Conservation (phyloP, 108 stramenopile genomes). For the Nitzschia sp. region DNA sequence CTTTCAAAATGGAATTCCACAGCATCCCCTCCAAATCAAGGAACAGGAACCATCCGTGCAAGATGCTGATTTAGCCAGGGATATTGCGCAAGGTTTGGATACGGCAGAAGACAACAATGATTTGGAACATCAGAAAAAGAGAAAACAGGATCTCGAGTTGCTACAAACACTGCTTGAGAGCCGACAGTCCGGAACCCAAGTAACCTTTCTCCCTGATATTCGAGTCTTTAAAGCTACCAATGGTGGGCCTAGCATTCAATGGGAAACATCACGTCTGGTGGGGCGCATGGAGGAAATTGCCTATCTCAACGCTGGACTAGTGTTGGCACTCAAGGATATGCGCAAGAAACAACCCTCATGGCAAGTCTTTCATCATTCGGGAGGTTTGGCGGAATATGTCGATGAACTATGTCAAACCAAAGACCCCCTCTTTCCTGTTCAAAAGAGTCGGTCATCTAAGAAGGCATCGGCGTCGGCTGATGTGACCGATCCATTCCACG, state of each 20-base stretch:
- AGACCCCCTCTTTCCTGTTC: slow-evolving; percentile 57
- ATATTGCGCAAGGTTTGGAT: slow-evolving; percentile 11
- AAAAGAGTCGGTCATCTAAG: slow-evolving; percentile 12
- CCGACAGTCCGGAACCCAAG: slow-evolving; percentile 67
- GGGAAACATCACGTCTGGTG: slow-evolving; percentile 71
- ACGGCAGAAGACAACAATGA: slow-evolving; percentile 33
- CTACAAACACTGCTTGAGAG: slow-evolving; percentile 42
- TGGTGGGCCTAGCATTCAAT: slow-evolving; percentile 69
- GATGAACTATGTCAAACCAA: slow-evolving; percentile 81
- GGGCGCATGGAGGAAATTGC: slow-evolving; percentile 88
- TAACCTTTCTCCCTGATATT: slow-evolving; percentile 85
- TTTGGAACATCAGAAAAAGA: slow-evolving; percentile 7
- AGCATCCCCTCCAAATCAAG: slow-evolving; percentile 45
- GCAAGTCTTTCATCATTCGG: slow-evolving; percentile 82
- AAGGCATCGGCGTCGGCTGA: slow-evolving; percentile 8
- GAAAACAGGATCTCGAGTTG: slow-evolving; percentile 34
- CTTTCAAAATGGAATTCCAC: slow-evolving; percentile 75
- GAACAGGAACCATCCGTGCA: slow-evolving; percentile 16
- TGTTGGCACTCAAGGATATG: slow-evolving; percentile 77
- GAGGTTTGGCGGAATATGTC: slow-evolving; percentile 85
- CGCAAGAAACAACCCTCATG: slow-evolving; percentile 44
- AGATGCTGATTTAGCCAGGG: background rate
- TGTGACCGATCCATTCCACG: slow-evolving; percentile 24
- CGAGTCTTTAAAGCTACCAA: slow-evolving; percentile 89
- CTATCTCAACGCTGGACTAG: slow-evolving; percentile 88